A percentile compares a stretch with the other conserved stretches of the same genome.
phyloP scores from a whole-genome alignment of 2,329 filamentous ascomycete species.

The Ascochyta clinopodiicola region DNA sequence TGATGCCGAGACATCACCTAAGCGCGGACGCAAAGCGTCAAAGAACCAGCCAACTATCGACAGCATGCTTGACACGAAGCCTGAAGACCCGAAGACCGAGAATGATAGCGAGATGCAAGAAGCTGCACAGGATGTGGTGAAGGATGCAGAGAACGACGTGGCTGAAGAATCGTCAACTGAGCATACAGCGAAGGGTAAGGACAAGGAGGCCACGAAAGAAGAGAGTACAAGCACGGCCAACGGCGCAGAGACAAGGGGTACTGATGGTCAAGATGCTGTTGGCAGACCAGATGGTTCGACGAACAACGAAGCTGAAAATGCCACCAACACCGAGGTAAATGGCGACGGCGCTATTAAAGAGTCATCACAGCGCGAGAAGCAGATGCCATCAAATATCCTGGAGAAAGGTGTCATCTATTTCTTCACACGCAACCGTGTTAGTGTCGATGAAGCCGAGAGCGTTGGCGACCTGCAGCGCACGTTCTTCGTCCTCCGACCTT shows the following conservation, averaged over 20 bases:
- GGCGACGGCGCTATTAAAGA: conserved; percentile 52
- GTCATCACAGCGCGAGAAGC: conserved; percentile 58
- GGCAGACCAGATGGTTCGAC: conserved; percentile 26
- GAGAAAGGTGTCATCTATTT: conserved; percentile 94
- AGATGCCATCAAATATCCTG: conserved; percentile 68
- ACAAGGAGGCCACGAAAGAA: neutral
- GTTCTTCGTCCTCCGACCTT: conserved; percentile 79
- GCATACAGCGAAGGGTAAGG: conserved; percentile 18
- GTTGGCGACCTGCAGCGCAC: conserved; percentile 77
- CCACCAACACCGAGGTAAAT: conserved; percentile 24
- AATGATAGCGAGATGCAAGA: conserved; percentile 34
- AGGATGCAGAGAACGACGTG: conserved; percentile 9
- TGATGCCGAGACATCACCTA: conserved; percentile 46
- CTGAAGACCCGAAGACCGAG: conserved; percentile 24
- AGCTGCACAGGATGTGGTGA: conserved; percentile 4
- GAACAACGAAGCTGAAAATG: conserved; percentile 27
- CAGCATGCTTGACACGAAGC: conserved; percentile 54
- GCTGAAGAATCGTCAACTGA: conserved; percentile 17
- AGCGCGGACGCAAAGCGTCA: conserved; percentile 51
- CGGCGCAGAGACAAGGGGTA: conserved; percentile 15
- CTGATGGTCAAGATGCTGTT: conserved; percentile 35
- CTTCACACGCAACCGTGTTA: conserved; percentile 81
- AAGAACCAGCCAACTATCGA: conserved; percentile 62
- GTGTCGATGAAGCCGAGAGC: conserved; percentile 71
- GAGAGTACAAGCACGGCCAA: neutral